phyloP scores from a whole-genome alignment of 2,329 filamentous ascomycete genomes.

The Trichophyton benhamiae region DNA sequence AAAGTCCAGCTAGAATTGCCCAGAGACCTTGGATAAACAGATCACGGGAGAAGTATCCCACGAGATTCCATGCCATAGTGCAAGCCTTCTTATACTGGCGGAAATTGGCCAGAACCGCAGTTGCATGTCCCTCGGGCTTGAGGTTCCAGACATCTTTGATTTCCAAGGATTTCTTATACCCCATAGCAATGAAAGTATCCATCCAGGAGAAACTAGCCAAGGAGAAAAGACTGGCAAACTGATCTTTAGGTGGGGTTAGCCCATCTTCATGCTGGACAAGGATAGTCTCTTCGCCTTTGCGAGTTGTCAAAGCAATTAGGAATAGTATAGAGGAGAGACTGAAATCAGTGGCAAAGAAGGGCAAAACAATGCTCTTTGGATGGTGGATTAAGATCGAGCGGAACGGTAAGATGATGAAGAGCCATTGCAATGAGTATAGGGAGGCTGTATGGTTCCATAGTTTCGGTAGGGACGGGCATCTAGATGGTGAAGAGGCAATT shows the following conservation, averaged over 20 bases:
- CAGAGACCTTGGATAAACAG: constrained; percentile 67
- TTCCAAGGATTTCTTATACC: constrained; percentile 73
- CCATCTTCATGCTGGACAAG: constrained; percentile 79
- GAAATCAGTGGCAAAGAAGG: constrained; percentile 62
- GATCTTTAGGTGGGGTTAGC: constrained; percentile 75
- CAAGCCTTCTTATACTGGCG: constrained; percentile 73
- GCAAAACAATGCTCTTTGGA: constrained; percentile 48
- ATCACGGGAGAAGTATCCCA: constrained; percentile 69
- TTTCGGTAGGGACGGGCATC: constrained; percentile 55
- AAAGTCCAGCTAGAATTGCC: constrained; percentile 65
- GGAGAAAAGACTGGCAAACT: constrained; percentile 77
- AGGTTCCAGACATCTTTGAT: constrained; percentile 87
- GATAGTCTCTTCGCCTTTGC: constrained; percentile 85
- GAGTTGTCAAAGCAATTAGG: constrained; percentile 62
- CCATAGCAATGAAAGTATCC: constrained; percentile 75
- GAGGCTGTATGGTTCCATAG: constrained; percentile 88
- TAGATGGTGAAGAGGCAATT: constrained; percentile 47
- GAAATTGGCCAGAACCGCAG: constrained; percentile 66
- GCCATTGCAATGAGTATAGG: constrained; percentile 74
- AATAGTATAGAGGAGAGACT: constrained; percentile 61
- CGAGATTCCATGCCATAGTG: constrained; percentile 63
- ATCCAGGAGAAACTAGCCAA: constrained; percentile 83
- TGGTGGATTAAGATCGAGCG: constrained; percentile 76
- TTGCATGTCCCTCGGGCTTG: constrained; percentile 75
- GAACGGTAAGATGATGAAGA: constrained; percentile 63